phyloP scores from a whole-genome alignment of 1,139 yeast genomes.

The Blastobotrys illinoisensis region DNA sequence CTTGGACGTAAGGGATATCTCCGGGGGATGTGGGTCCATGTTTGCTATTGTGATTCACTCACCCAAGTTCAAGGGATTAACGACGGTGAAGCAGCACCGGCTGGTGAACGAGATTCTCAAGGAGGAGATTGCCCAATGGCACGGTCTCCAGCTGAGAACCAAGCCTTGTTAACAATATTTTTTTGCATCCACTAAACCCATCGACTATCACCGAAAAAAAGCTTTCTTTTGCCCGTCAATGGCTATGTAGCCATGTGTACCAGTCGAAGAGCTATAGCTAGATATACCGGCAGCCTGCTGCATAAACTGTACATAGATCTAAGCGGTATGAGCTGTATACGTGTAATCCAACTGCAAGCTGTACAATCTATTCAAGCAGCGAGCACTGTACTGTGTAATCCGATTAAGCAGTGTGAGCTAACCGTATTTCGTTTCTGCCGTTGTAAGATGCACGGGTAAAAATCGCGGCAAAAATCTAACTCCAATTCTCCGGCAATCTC shows the following conservation, averaged over 20 bases:
- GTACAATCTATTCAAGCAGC: too few relatives aligned
- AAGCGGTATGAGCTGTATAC: not conserved
- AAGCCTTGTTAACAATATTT: not conserved
- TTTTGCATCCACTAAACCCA: not conserved
- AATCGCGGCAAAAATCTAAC: not conserved
- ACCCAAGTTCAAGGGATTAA: constrained; percentile 64
- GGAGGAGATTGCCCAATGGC: constrained; percentile 90
- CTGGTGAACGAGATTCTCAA: constrained; percentile 75
- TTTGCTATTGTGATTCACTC: constrained; percentile 81
- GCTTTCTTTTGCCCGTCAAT: too few relatives aligned
- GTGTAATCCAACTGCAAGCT: too few relatives aligned
- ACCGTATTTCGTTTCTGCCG: too few relatives aligned
- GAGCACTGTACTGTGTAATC: too few relatives aligned
- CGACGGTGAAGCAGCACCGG: constrained; percentile 88
- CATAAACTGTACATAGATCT: not conserved
- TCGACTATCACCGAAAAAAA: too few relatives aligned
- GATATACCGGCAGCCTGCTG: too few relatives aligned
- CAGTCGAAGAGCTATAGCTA: too few relatives aligned
- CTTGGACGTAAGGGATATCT: constrained; percentile 69
- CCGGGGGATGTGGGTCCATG: constrained; percentile 99
- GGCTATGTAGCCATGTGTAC: too few relatives aligned
- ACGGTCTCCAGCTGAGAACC: constrained; percentile 83
- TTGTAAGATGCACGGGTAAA: not conserved
- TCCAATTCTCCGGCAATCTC: not conserved
- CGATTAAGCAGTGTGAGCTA: too few relatives aligned